Base-by-base conservation (phyloP, 1,284 basidiomycete species). In the Sphaerobolus stellatus region DNA sequence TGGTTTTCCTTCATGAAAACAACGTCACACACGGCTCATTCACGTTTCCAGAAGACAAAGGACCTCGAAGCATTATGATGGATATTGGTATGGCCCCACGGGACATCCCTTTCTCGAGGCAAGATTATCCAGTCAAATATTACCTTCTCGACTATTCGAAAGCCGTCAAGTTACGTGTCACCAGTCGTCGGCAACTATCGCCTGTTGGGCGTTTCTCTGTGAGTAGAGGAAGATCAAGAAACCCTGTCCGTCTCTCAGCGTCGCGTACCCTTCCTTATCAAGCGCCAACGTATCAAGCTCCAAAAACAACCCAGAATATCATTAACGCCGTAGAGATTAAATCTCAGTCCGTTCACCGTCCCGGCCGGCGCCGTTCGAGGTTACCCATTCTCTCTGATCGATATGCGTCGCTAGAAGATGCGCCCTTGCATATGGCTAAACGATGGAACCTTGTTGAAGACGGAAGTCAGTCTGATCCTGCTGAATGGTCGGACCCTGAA, bases 1-100 rank as follows among this genome's bases (percentile, higher is more conserved):
- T 81, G n/a, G 69, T 75, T 1, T 81, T 81, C 56, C 64, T 81
- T 5, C 79, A 80, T 60, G 78, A 81, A 62, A 71, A 75, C 49
- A 61, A 64, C 11, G 70, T 81, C 33, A 71, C 68, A 6, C 68
- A 70, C 36, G 56, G 71, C 9, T 67, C 64, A 25, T 73, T 43
- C 48, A 22, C 44, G 13, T 29, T 18, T 33, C 36, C 29, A 9
- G 31, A 30, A 25, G 52, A 71, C 54, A 61, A 64, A 16, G 65
- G 71, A 13, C 64, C 69, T 5, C 62, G 60, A 6, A 68, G 68
- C 27, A 75, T 74, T 59, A 79, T 78, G 77, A 69, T 79, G 31
- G 78, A 79, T 56, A 65, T 77, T 30, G 75, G 75, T 29, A 43
- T 54, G 25, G 57, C 60, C 16, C 54, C 59, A 25, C 61, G 52